Evolutionary conservation across 129 eudicot species (phyloP), one percentile per base, ranked within the genome.

Genomic region (Helianthus annuus): DNA sequence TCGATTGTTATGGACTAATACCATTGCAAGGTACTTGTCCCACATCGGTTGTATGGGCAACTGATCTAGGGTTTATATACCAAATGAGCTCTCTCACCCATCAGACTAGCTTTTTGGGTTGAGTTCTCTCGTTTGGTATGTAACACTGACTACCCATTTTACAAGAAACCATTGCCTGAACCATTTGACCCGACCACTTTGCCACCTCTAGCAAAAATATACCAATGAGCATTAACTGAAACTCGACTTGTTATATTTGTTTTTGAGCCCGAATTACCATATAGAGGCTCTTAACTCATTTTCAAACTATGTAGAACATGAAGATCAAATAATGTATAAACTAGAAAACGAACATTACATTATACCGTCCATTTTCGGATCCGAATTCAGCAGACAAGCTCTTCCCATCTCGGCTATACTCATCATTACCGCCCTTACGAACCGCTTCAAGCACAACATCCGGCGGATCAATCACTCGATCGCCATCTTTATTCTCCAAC

Each of bases 361-460:
- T 90, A 83, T 87, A 90, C 90, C 94, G 91, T 83, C 91, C 86
- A 76, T 87, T 87, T 49, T 80, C 75, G 10, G 86, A 83, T 34
- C 81, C 82, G 49, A 83, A 83, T 56, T 74, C 75, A 3, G 80
- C 62, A 2, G 69, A 55, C 68, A 46, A 22, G 52, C 76, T 74
- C 83, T 65, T 75, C 74, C 71, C 83, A 10, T 78, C 75, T 64
- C 65, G 76, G 10, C 46, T 44, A 36, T 39, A 40, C 68, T 36
- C 88, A 44, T 64, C 34, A 12, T 16, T 40, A 59, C 44, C 86
- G 2, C 69, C 72, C 55, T 44, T 71, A 12, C 42, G 59, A 63
- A 32, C 64, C 1, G 71, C 64, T 51, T 83, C 81, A 59, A 87
- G 67, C 42, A 90, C 78, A 7, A 90, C 71, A 17, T 39, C 49